Base-by-base conservation (phyloP, 163 green algal genomes). In the Scenedesmus sp. region DNA sequence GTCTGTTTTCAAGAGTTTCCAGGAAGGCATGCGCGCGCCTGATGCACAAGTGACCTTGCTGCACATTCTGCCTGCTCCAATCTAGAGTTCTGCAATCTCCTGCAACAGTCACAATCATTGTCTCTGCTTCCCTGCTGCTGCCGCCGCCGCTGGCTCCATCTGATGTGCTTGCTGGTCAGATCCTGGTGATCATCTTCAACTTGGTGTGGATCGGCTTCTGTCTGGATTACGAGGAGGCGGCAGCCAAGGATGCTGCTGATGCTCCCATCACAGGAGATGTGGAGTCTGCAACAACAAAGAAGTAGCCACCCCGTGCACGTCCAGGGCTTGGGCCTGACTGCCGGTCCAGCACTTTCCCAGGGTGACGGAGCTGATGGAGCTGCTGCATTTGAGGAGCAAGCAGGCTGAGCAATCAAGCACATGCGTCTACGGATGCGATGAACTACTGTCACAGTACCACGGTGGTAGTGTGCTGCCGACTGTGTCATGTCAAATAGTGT, bases 181-280 rank as follows among this genome's bases (percentile, higher is more conserved):
- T 86, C 46, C 81, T 86, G 46, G n/a, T 43, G 42, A 42, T 86
- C 42, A 72, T 86, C 46, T 86, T 86, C 81, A 86, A 86, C 81
- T 22, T 86, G 18, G 26, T 86, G 13, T 86, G 46, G 46, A 86
- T 86, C 43, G 81, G 81, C 81, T 86, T 86, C 37, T 30, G 3
- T n/a, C 81, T 86, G 26, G 81, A 86, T 49, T 61, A 10, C 30
- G 30, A 86, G 81, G 81, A 49, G 42, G 30, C 65, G 40, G 81
- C 35, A 26, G 22, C 30, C 81, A 65, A 85, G 79, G 30, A 59
- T 20, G 26, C 43, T 7, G 9, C 43, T 20, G 42, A 22, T 2
- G 79, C 79, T 42, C 79, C 79, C n/a, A 70, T 40, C 46, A 70
- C 81, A 33, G 81, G 46, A 2, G 81, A 72, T 42, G 81, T 72